A percentile compares a stretch with the other conserved stretches of the same genome.
phyloP scores from a whole-genome alignment of 768 basidiomycete genomes.

The Leccinum pellstonianum region DNA sequence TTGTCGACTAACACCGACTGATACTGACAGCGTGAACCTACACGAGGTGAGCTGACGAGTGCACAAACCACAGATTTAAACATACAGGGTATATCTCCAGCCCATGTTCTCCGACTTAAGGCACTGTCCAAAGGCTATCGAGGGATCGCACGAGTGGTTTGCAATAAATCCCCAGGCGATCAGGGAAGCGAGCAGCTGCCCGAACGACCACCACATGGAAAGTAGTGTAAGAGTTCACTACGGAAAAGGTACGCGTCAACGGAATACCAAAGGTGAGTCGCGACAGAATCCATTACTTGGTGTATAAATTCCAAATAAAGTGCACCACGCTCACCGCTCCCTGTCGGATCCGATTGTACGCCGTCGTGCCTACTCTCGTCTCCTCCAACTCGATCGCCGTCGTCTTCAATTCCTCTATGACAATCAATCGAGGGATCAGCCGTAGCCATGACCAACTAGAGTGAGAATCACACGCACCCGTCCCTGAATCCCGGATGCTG shows the following conservation, averaged over 20 bases:
- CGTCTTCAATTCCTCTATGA: too few species aligned
- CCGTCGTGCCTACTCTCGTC: too few species aligned
- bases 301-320: conserved; percentile 47
- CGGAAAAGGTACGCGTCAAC: background rate
- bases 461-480: too few species aligned
- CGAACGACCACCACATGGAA: conserved; percentile 53
- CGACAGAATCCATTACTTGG: conserved; percentile 26
- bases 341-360: too few species aligned
- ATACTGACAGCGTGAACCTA: conserved; percentile 42
- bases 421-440: too few species aligned
- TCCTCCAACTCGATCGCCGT: too few species aligned
- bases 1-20: background rate
- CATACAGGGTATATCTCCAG: conserved; percentile 55
- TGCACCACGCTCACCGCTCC: conserved; percentile 26
- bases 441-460: too few species aligned
- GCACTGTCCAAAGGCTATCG: conserved; percentile 39
- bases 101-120: conserved; percentile 52
- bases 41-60: background rate
- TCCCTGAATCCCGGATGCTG: too few species aligned
- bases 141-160: conserved; percentile 49
- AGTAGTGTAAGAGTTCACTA: conserved; percentile 56
- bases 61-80: background rate
- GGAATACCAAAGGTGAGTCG: background rate
- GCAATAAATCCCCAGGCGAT: conserved; percentile 58
- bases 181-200: conserved; percentile 49